Evolutionary conservation across 805 yeast genomes (phyloP).

Genomic region (Kockiozyma suomiensis): DNA sequence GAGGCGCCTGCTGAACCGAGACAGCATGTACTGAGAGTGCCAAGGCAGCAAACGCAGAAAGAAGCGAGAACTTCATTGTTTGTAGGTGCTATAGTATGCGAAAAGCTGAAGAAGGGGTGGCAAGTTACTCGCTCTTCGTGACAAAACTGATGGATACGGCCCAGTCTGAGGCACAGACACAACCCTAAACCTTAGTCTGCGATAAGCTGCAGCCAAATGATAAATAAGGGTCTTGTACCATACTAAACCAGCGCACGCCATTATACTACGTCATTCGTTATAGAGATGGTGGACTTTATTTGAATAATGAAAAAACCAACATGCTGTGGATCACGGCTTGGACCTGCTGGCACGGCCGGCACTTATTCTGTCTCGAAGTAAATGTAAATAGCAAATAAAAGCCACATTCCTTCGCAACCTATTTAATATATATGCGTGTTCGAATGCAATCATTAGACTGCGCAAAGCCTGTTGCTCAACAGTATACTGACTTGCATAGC

Average conservation of each 20-base stretch:
- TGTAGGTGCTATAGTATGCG: not conserved
- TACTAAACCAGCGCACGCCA: too few relatives aligned
- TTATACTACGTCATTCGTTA: not conserved
- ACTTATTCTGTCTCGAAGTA: too few relatives aligned
- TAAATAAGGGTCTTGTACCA: not conserved
- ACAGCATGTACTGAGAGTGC: conserved; percentile 12
- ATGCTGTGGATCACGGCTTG: too few relatives aligned
- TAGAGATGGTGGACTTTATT: too few relatives aligned
- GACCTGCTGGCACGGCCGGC: too few relatives aligned
- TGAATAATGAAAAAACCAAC: too few relatives aligned
- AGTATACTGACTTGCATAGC: too few relatives aligned
- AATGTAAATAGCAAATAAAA: too few relatives aligned
- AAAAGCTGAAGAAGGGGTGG: not conserved
- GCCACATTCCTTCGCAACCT: too few relatives aligned
- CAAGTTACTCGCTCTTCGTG: not conserved
- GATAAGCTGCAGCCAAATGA: not conserved
- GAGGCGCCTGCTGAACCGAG: conserved; percentile 21
- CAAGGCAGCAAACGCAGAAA: conserved; percentile 3
- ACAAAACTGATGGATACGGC: not conserved
- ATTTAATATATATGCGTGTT: too few relatives aligned
- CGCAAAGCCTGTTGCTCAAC: too few relatives aligned
- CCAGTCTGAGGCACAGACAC: not conserved
- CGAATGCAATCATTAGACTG: too few relatives aligned
- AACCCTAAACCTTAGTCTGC: not conserved
- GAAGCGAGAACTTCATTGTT: conserved; percentile 8